Evolutionary conservation across 352 stramenopile genomes (phyloP), one percentile per base, ranked within the genome.

Genomic region (Elongisporangium prolatum): DNA sequence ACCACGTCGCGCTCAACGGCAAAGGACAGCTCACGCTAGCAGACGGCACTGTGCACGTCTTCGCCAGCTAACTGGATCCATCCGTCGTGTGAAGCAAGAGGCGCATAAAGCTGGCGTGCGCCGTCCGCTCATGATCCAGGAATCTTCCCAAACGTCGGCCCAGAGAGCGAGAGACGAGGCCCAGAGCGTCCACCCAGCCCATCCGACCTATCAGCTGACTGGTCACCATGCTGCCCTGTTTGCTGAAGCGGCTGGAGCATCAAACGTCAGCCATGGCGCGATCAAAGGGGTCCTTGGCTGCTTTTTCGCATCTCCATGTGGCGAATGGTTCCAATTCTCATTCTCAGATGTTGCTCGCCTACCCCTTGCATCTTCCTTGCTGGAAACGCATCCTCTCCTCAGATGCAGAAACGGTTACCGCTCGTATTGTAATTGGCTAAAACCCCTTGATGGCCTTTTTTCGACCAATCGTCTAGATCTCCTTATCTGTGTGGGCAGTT

Each of bases 1-100:
- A 93, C 61, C 83, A 93, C 60, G 80, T 93, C 13, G 79, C 83
- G n/a, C 68, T 93, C 3, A 87, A 80, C 54, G 83, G 83, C 37
- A 76, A 82, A 9, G 82, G 82, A 34, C 71, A 69, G 52, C 77
- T 91, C 63, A 91, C 77, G 21, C 64, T 91, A 14, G 75, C 74
- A 13, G 80, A 90, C 48, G 83, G 83, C 59, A 93, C 83, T 1
- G 74, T 89, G 25, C 83, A 93, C 28, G 75, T 84, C 3, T 91
- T 90, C 48, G 52, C 73, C 4, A 69, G 79, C 20, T 89, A 51
- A 70, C 34, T 47, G 6, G 20, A 28, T 40, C 28, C 28, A 40
- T 40, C 8, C 14, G 28, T 14, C 28, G 9, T 13, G 14, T 9
- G 14, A 40, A 40, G 28, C 28, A 13, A 13, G 28, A 13, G 5